phyloP scores from a whole-genome alignment of 2,329 filamentous ascomycete species.

The Aspergillus sp. region DNA sequence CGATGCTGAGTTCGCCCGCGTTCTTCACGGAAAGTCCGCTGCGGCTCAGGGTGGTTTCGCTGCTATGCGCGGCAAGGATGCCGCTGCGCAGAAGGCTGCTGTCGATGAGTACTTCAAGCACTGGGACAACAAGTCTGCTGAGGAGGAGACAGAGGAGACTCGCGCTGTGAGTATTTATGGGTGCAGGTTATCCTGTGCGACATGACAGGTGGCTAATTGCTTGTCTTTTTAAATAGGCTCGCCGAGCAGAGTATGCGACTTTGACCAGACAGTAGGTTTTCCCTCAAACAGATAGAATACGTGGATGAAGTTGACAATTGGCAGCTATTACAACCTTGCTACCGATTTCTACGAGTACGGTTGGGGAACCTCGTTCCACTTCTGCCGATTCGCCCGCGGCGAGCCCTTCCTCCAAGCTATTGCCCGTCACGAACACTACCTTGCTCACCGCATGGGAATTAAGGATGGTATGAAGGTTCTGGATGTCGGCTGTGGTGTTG shows the following conservation, averaged over 20 bases:
- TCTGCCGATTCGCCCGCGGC: conserved; percentile 82
- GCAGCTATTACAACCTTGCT: conserved; percentile 91
- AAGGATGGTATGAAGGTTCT: conserved; percentile 82
- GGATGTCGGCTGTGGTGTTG: conserved; percentile 95
- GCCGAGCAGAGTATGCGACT: conserved; percentile 83
- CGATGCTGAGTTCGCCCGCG: conserved; percentile 87
- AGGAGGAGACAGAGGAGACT: conserved; percentile 73
- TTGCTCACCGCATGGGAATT: conserved; percentile 81
- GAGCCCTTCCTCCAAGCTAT: conserved; percentile 89
- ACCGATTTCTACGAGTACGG: conserved; percentile 95
- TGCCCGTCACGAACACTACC: conserved; percentile 94
- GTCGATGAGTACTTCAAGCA: conserved; percentile 94
- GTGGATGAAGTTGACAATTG: neutral
- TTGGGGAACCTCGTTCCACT: conserved; percentile 95
- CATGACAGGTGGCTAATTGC: conserved; percentile 7
- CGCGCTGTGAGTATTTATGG: conserved; percentile 57
- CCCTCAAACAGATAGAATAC: neutral
- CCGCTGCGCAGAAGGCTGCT: conserved; percentile 68
- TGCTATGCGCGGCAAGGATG: conserved; percentile 81
- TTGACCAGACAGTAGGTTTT: conserved; percentile 78
- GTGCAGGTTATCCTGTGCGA: neutral
- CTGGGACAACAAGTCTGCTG: conserved; percentile 77
- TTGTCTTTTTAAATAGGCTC: conserved; percentile 47
- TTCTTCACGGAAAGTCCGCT: conserved; percentile 70
- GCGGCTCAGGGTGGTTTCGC: conserved; percentile 64